Conservation (phyloP, 192 early-diverging fungal species). For the Mortierella hygrophila region DNA sequence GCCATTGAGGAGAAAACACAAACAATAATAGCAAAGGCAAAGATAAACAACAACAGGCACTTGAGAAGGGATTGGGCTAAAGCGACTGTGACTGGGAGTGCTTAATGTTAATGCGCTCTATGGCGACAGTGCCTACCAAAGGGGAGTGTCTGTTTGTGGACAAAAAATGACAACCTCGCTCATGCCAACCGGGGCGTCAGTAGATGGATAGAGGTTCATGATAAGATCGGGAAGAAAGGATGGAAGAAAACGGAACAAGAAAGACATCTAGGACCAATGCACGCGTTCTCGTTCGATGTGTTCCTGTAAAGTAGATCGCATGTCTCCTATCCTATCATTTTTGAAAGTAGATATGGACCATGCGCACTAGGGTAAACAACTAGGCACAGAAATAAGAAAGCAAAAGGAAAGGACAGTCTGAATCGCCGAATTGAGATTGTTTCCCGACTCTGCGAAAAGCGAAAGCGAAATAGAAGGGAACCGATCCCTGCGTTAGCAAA, state of each 20-base stretch:
- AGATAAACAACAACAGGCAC: too few species aligned
- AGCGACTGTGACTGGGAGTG: neutral
- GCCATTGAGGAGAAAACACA: neutral
- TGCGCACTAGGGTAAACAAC: neutral
- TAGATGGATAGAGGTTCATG: neutral
- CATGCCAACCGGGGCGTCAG: neutral
- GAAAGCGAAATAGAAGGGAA: neutral
- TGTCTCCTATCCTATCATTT: neutral
- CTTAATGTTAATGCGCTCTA: neutral
- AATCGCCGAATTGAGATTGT: neutral
- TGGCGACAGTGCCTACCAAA: neutral
- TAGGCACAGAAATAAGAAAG: neutral
- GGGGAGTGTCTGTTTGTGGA: neutral
- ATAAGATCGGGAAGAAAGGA: neutral
- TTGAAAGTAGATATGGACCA: neutral
- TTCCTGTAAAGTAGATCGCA: neutral
- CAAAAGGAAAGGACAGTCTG: neutral
- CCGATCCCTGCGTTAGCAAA: neutral
- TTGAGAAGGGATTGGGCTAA: neutral
- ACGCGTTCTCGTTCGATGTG: neutral
- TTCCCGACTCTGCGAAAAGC: neutral
- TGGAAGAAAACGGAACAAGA: neutral
- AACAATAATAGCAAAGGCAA: too few species aligned
- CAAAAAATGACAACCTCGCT: neutral
- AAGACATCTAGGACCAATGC: neutral